phyloP scores from a whole-genome alignment of 306 rosid genomes.

The Cajanus cajan region DNA sequence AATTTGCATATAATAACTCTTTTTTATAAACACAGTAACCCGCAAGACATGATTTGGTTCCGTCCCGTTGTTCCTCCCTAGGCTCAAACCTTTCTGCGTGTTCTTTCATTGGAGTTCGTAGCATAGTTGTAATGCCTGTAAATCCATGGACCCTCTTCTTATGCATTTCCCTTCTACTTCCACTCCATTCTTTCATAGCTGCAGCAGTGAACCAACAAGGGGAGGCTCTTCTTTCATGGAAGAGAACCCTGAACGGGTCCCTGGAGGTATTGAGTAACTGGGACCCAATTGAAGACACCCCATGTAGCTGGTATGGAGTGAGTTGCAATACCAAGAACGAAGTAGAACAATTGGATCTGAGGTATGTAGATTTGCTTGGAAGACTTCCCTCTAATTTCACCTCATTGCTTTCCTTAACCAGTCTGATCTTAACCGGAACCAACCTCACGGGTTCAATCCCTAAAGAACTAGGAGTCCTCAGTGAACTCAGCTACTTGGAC shows the following conservation, averaged over 20 bases:
- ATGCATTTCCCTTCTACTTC: slow-evolving; percentile 44
- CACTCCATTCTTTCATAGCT: slow-evolving; percentile 26
- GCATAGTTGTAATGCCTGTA: slow-evolving; percentile 85
- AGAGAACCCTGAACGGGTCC: slow-evolving; percentile 68
- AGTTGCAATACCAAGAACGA: slow-evolving; percentile 55
- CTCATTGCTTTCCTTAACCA: slow-evolving; percentile 55
- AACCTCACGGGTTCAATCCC: slow-evolving; percentile 91
- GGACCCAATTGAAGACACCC: slow-evolving; percentile 60
- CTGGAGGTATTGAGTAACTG: slow-evolving; percentile 47
- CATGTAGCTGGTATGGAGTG: slow-evolving; percentile 87
- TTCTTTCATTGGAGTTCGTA: slow-evolving; percentile 59
- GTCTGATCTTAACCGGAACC: slow-evolving; percentile 61
- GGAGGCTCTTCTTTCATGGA: slow-evolving; percentile 80
- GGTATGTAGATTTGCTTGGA: slow-evolving; percentile 69
- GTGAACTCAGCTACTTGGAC: slow-evolving; percentile 52
- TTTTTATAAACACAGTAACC: slow-evolving; percentile 42
- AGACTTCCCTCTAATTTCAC: slow-evolving; percentile 57
- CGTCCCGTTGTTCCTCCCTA: slow-evolving; percentile 75
- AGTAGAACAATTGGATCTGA: slow-evolving; percentile 60
- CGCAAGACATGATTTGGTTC: slow-evolving; percentile 91
- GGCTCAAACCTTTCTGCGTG: slow-evolving; percentile 51
- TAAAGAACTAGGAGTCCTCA: slow-evolving; percentile 46
- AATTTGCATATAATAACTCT: slow-evolving; percentile 17
- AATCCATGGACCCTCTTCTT: slow-evolving; percentile 63
- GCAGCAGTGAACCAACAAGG: slow-evolving; percentile 77